Percentiles rank a stretch among this genome's conserved stretches.
These are phyloP conservation scores for Sclerotiophoma versabilis DNA, from an alignment of 2,329 filamentous ascomycete species.

Conservation along the genomic window DNA sequence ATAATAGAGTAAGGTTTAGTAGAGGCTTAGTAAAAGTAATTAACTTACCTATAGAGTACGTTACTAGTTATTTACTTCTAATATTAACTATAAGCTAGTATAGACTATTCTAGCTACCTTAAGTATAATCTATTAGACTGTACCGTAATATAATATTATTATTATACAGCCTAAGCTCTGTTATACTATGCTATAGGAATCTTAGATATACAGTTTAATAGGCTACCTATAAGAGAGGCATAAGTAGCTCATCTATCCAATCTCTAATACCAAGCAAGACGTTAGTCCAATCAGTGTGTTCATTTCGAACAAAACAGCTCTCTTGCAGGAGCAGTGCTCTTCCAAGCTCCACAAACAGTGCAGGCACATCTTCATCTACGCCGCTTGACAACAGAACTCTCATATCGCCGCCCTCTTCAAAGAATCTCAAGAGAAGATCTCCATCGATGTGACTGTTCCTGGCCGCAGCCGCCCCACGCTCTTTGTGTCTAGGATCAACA, in stretches of 20 bases:
- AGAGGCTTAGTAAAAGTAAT: too few relatives aligned
- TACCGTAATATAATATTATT: too few relatives aligned
- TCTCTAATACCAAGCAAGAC: constrained; percentile 11
- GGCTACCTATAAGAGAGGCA: constrained; percentile 30
- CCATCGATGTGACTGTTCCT: constrained; percentile 52
- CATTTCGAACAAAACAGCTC: constrained; percentile 26
- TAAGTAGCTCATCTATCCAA: constrained; percentile 35
- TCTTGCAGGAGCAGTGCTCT: constrained; percentile 11
- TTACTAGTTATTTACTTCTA: too few relatives aligned
- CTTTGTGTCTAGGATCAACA: constrained; percentile 35
- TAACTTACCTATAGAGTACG: too few relatives aligned
- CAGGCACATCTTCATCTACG: constrained; percentile 29
- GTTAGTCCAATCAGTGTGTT: background rate
- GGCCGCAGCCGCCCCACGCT: constrained; percentile 20
- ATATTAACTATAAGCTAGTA: too few relatives aligned
- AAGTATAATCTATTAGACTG: too few relatives aligned
- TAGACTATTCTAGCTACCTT: too few relatives aligned
- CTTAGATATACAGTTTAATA: background rate
- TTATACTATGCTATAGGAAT: background rate
- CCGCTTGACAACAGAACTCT: constrained; percentile 15
- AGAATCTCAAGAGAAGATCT: constrained; percentile 47
- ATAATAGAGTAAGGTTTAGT: too few relatives aligned
- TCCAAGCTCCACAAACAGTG: constrained; percentile 38
- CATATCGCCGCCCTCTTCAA: constrained; percentile 35
- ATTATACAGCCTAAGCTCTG: too few relatives aligned